These are phyloP conservation scores for Aspergillus sp. DNA, from an alignment of 2,329 filamentous ascomycete genomes.

Conservation along the genomic window DNA sequence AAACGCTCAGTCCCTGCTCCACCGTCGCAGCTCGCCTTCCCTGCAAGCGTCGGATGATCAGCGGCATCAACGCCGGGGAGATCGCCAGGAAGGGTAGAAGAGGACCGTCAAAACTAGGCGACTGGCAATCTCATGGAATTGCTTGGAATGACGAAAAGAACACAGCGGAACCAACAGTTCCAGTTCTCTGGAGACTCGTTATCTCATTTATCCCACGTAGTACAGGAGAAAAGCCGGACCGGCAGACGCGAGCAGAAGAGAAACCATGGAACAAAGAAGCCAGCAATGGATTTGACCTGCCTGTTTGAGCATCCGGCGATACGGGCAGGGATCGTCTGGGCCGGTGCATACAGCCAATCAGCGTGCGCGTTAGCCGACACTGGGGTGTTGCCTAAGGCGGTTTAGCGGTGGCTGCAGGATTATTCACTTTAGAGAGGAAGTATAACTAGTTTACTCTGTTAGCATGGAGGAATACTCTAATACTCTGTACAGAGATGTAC, in stretches of 20 bases:
- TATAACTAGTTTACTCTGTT: too few species aligned
- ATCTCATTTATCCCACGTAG: too few species aligned
- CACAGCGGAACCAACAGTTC: too few species aligned
- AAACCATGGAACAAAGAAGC: not conserved
- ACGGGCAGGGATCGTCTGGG: not conserved
- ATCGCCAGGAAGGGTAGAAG: too few species aligned
- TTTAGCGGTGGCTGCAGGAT: too few species aligned
- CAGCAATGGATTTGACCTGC: not conserved
- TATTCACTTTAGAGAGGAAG: too few species aligned
- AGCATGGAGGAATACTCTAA: too few species aligned
- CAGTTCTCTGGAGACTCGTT: too few species aligned
- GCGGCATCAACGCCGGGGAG: slow-evolving; percentile 9
- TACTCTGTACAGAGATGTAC: too few species aligned
- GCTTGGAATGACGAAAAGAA: too few species aligned
- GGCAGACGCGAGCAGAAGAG: not conserved
- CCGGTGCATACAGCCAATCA: not conserved
- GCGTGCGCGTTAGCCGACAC: not conserved
- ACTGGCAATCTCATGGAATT: not conserved
- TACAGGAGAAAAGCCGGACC: not conserved
- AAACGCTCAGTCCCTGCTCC: too few species aligned
- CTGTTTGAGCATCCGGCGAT: not conserved
- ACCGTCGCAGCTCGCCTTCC: not conserved
- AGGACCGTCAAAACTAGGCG: slow-evolving; percentile 3
- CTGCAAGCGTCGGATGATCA: slow-evolving; percentile 17
- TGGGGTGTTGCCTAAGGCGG: too few species aligned